Percentiles rank a stretch among this genome's conserved stretches.
Conservation (phyloP, 306 rosid genomes). For the Vicia villosa region DNA sequence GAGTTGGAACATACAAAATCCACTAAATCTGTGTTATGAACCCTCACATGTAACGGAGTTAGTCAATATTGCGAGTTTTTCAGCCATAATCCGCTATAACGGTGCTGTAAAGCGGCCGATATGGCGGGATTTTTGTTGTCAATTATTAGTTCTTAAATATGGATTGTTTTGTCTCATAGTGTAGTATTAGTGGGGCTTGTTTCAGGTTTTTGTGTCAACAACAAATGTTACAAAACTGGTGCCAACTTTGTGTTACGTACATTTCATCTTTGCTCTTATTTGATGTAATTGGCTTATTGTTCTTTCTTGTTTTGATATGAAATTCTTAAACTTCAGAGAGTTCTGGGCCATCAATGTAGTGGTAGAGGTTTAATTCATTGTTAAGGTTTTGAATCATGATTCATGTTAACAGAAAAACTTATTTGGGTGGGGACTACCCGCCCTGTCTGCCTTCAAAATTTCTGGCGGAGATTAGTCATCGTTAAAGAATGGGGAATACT, state of each 20-base stretch:
- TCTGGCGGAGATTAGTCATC: neutral
- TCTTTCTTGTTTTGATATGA: neutral
- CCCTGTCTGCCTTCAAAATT: neutral
- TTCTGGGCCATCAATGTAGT: neutral
- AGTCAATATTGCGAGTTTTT: too few relatives aligned
- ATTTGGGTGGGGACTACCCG: neutral
- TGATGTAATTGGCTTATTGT: conserved; percentile 3
- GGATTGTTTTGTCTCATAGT: too few relatives aligned
- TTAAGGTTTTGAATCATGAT: neutral
- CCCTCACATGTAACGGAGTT: too few relatives aligned
- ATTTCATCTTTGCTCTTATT: conserved; percentile 18
- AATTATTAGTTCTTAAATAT: too few relatives aligned
- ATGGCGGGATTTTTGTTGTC: too few relatives aligned
- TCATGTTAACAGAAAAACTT: neutral
- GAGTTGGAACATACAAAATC: too few relatives aligned
- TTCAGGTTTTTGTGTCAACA: too few relatives aligned
- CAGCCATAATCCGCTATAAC: too few relatives aligned
- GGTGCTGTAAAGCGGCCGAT: too few relatives aligned
- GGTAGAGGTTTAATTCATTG: conserved; percentile 1
- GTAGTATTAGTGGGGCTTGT: too few relatives aligned
- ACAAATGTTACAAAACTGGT: conserved; percentile 3
- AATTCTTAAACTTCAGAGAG: neutral
- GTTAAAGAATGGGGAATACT: neutral
- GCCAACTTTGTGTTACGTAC: neutral
- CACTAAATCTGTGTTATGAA: too few relatives aligned